Percentiles rank a stretch among this genome's conserved stretches.
Evolutionary conservation across 345 rosid species (phyloP).

Genomic region (Luvunga scandens): DNA sequence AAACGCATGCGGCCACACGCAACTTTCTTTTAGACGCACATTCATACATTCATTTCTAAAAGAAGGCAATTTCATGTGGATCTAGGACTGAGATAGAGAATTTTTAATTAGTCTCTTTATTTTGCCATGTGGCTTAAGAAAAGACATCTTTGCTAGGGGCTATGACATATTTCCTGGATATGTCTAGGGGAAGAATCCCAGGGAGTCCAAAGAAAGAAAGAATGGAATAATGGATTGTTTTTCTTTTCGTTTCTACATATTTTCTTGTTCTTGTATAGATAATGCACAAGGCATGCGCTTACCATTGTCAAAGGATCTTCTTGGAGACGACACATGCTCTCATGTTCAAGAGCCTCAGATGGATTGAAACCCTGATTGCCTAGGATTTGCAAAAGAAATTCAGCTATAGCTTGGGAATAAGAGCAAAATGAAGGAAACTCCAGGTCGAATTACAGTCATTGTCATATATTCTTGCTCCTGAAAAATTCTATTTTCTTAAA

Average conservation of each 20-base stretch:
- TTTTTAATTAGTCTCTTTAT: not conserved
- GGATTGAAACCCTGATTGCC: not conserved
- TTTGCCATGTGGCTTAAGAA: not conserved
- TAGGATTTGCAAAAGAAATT: not conserved
- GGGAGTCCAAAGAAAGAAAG: not conserved
- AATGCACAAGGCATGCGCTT: not conserved
- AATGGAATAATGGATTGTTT: not conserved
- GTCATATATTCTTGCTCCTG: not conserved
- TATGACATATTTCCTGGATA: not conserved
- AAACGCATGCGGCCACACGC: not conserved
- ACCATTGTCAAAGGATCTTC: not conserved
- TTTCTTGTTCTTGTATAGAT: not conserved
- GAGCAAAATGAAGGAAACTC: not conserved
- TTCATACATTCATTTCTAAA: not conserved
- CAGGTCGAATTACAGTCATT: not conserved
- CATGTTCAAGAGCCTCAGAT: not conserved
- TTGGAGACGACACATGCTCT: not conserved
- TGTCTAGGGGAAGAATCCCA: not conserved
- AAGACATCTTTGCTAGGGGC: not conserved
- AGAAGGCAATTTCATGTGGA: not conserved
- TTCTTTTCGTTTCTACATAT: not conserved
- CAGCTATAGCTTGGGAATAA: not conserved
- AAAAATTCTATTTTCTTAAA: not conserved
- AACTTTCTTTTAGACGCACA: not conserved
- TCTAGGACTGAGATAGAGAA: not conserved